These are phyloP conservation scores for Holtermannia corniformis DNA, from an alignment of 768 basidiomycete species.

Conservation along the genomic window DNA sequence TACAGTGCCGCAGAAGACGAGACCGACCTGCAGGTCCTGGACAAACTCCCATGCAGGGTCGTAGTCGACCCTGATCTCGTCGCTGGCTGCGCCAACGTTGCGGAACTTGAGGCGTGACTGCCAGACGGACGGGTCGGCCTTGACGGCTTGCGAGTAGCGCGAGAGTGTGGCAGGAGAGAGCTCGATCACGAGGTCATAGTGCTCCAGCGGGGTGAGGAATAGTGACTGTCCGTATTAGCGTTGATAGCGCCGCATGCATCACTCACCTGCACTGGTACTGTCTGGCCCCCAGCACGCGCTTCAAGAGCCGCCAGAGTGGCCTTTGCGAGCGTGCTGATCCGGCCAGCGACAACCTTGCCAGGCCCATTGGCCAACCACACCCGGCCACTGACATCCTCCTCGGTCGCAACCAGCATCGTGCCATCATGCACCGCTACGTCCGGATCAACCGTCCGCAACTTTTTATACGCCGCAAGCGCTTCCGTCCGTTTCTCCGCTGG, in stretches of 20 bases:
- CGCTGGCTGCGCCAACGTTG: constrained; percentile 16
- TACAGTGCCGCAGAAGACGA: background rate
- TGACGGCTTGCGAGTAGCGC: constrained; percentile 64
- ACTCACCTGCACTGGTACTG: constrained; percentile 49
- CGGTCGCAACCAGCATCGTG: constrained; percentile 72
- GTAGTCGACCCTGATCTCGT: constrained; percentile 53
- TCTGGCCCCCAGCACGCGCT: constrained; percentile 41
- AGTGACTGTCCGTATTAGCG: constrained; percentile 50
- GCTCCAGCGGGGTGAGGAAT: constrained; percentile 69
- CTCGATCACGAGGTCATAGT: constrained; percentile 77
- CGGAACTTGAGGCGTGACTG: constrained; percentile 19
- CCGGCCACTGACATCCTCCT: constrained; percentile 60
- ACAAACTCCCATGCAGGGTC: constrained; percentile 65
- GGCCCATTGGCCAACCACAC: constrained; percentile 61
- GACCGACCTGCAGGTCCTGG: constrained; percentile 60
- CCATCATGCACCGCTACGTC: constrained; percentile 37
- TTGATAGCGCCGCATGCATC: background rate
- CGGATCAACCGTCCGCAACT: constrained; percentile 37
- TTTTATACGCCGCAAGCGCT: constrained; percentile 40
- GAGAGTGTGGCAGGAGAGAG: constrained; percentile 58
- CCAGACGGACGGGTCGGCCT: constrained; percentile 47
- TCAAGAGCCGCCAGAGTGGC: constrained; percentile 60
- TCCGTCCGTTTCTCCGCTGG: constrained; percentile 24
- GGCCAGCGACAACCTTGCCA: constrained; percentile 59
- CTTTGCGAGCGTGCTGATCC: constrained; percentile 62